Conservation (phyloP, 108 stramenopile species). For the Parietichytrium sp. region DNA sequence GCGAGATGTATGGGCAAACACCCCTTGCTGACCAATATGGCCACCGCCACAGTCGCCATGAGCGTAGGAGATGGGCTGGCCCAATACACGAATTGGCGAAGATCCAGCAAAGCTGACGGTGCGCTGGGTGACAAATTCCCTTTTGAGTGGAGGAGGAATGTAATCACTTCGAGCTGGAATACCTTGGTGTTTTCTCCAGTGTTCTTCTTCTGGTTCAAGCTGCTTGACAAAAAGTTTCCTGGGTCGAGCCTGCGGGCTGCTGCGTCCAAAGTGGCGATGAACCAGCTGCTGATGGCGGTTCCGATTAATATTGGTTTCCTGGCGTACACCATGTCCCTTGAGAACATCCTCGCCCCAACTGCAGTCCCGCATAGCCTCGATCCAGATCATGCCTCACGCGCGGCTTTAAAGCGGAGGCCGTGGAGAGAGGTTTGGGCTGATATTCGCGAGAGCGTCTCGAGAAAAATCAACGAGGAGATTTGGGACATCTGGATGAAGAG, state of each 20-base stretch:
- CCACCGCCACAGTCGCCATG: background rate
- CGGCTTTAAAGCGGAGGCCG: too few relatives aligned
- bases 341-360: background rate
- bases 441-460: background rate
- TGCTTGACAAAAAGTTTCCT: slow-evolving; percentile 14
- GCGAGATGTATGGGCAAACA: slow-evolving; percentile 22
- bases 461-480: background rate
- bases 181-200: background rate
- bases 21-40: slow-evolving; percentile 20
- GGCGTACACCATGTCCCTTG: background rate
- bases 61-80: slow-evolving; percentile 29
- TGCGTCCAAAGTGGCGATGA: background rate
- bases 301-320: slow-evolving; percentile 7
- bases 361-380: too few relatives aligned
- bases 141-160: slow-evolving; percentile 16
- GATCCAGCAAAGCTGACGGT: too few relatives aligned
- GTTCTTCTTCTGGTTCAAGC: background rate
- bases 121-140: background rate
- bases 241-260: background rate
- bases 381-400: too few relatives aligned
- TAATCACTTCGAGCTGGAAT: slow-evolving; percentile 1
- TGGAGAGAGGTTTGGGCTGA: too few relatives aligned
- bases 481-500: background rate
- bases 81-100: too few relatives aligned
- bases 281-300: background rate